Base-by-base conservation (phyloP, 192 early-diverging fungal species). In the Linnemannia elongata region DNA sequence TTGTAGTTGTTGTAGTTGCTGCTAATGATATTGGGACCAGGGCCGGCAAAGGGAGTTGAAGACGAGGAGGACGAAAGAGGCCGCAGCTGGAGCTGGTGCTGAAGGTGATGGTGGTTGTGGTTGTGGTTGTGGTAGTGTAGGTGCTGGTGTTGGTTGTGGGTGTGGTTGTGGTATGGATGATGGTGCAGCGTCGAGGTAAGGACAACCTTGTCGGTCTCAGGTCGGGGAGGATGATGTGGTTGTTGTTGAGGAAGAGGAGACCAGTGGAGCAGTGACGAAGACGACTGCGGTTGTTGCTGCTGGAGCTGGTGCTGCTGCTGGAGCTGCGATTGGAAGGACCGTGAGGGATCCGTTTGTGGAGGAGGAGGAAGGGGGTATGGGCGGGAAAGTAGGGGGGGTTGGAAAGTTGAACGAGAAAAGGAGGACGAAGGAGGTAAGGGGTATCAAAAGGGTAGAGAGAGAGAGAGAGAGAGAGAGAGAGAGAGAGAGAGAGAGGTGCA, bases 181-280 rank as follows among this genome's bases (percentile, higher is more conserved):
- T 47, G 60, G 13, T 66, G 60, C 60, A 66, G 60, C 60, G 60
- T 33, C 30, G 60, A 66, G 60, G 60, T 33, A 1, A 74, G 72
- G 36, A 75, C 75, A 72, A 77, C 63, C 66, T 77, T 69, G 76
- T 69, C 38, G 27, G 81, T 71, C 63, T 75, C 74, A 71, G 63
- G 74, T 41, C 39, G 30, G 15, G 13, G 68, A 35, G 27, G 49
- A 52, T 17, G 22, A 66, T 33, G 47, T 22, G 27, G 44, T 45
- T 45, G 44, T 45, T 45, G 44, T 45, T 15, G 44, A 45, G 44
- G 44, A 45, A 45, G 33, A 38, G 39, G 69, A 74, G 68, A 52
- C n/a, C 24, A 41, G 27, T 36, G 72, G 18, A 24, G 24, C 20
- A 41, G 69, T 20, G 24, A n/a, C 35, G 76, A 77, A 30, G 52